Percentiles rank a stretch among this genome's conserved stretches.
Evolutionary conservation across 192 early-diverging fungal species (phyloP).

Genomic region (Gonapodya prolifera): DNA sequence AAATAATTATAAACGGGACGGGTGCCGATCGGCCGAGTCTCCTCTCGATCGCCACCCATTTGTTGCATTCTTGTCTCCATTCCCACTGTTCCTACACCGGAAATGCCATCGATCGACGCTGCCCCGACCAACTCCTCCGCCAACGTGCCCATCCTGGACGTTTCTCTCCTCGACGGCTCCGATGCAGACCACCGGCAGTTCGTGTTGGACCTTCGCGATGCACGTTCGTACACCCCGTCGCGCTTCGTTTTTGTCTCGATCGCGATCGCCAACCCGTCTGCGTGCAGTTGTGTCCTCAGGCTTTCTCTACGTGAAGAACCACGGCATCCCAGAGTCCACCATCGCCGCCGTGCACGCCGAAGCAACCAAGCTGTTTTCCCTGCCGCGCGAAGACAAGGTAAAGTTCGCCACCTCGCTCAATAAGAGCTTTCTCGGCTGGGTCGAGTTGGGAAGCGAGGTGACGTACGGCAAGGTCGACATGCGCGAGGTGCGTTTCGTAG

Average conservation of each 20-base stretch:
- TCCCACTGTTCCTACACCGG: too few relatives aligned
- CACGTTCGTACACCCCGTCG: neutral
- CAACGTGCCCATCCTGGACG: neutral
- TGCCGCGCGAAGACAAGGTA: constrained; percentile 1
- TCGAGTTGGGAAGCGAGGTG: neutral
- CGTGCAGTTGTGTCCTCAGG: neutral
- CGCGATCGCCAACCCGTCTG: neutral
- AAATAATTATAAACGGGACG: too few relatives aligned
- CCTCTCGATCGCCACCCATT: too few relatives aligned
- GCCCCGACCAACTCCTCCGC: neutral
- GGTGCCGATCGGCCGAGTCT: too few relatives aligned
- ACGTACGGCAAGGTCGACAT: constrained; percentile 5
- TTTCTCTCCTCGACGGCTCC: neutral
- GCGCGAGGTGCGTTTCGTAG: constrained; percentile 1
- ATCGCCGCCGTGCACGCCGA: neutral
- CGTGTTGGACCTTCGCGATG: neutral
- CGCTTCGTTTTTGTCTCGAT: neutral
- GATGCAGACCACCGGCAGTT: neutral
- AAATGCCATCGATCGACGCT: neutral
- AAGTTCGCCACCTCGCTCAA: neutral
- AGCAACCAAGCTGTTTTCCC: neutral
- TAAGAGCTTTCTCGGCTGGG: neutral
- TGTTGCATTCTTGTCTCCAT: neutral
- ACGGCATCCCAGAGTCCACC: neutral
- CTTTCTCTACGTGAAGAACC: constrained; percentile 2